Percentiles rank a stretch among this genome's conserved stretches.
These are phyloP conservation scores for Fusarium citri DNA, from an alignment of 2,329 filamentous ascomycete genomes.

Conservation along the genomic window DNA sequence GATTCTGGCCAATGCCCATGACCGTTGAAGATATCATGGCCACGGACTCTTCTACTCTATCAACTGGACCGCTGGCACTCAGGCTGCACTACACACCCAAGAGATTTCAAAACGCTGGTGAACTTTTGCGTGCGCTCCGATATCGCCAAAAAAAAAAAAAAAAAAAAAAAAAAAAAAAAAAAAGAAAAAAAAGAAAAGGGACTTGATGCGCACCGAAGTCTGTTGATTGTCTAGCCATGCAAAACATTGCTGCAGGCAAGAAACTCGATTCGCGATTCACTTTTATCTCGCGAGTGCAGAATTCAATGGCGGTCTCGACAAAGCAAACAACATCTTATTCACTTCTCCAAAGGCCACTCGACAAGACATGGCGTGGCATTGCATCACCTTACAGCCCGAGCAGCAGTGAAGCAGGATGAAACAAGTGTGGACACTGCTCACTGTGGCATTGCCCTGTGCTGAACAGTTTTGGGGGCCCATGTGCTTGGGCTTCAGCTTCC, in stretches of 20 bases:
- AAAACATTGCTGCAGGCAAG: slow-evolving; percentile 1
- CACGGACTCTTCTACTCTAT: not conserved
- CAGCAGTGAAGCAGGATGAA: slow-evolving; percentile 36
- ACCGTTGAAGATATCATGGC: not conserved
- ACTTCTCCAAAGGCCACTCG: slow-evolving; percentile 13
- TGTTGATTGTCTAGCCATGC: slow-evolving; percentile 5
- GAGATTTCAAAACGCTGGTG: slow-evolving; percentile 1
- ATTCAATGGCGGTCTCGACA: slow-evolving; percentile 18
- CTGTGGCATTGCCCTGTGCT: slow-evolving; percentile 19
- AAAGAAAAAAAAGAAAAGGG: not conserved
- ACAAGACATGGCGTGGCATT: slow-evolving; percentile 30
- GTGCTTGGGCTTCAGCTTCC: slow-evolving; percentile 26
- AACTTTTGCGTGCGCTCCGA: slow-evolving; percentile 6
- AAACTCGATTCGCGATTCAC: not conserved
- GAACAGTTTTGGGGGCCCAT: slow-evolving; percentile 20
- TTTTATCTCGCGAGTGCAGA: slow-evolving; percentile 3
- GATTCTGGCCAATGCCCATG: not conserved
- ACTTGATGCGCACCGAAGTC: slow-evolving; percentile 9
- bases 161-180: not conserved
- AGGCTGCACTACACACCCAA: slow-evolving; percentile 3
- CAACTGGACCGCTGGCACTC: not conserved
- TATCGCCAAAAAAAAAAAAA: not conserved
- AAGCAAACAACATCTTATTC: slow-evolving; percentile 23
- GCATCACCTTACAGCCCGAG: slow-evolving; percentile 32
- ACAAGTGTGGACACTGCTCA: slow-evolving; percentile 43